phyloP scores from a whole-genome alignment of 75 land plant genomes.

The Chamaecyparis obtusa region DNA sequence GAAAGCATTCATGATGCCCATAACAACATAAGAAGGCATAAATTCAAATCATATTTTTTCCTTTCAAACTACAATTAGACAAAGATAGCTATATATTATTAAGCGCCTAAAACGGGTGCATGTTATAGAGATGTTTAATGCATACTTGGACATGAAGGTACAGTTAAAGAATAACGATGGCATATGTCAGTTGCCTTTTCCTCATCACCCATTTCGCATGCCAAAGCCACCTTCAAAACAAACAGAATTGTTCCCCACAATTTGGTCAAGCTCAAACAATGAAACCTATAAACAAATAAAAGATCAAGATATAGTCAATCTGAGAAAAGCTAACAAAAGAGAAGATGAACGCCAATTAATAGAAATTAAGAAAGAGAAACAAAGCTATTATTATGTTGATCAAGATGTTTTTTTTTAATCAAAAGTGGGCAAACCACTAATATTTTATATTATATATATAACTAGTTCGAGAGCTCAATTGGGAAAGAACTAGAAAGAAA shows the following conservation, averaged over 20 bases:
- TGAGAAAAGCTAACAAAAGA: background rate
- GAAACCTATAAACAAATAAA: background rate
- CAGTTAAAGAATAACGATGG: background rate
- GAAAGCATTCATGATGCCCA: background rate
- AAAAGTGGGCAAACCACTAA: too few relatives aligned
- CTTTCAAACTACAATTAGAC: background rate
- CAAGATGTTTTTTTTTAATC: too few relatives aligned
- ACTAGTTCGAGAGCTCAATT: too few relatives aligned
- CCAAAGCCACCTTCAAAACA: background rate
- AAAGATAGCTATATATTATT: background rate
- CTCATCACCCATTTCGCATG: background rate
- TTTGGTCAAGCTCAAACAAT: background rate
- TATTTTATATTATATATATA: too few relatives aligned
- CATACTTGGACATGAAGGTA: background rate
- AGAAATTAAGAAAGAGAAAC: background rate
- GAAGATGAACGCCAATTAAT: background rate
- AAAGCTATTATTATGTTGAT: background rate
- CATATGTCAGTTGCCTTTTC: slow-evolving; percentile 1
- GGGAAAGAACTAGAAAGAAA: too few relatives aligned
- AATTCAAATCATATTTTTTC: background rate
- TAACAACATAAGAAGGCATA: background rate
- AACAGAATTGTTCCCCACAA: background rate
- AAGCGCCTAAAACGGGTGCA: background rate
- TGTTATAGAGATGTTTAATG: background rate
- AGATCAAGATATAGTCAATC: background rate